Conservation (phyloP, 1,284 basidiomycete genomes). For the Apiotrichum veenhuisii region DNA sequence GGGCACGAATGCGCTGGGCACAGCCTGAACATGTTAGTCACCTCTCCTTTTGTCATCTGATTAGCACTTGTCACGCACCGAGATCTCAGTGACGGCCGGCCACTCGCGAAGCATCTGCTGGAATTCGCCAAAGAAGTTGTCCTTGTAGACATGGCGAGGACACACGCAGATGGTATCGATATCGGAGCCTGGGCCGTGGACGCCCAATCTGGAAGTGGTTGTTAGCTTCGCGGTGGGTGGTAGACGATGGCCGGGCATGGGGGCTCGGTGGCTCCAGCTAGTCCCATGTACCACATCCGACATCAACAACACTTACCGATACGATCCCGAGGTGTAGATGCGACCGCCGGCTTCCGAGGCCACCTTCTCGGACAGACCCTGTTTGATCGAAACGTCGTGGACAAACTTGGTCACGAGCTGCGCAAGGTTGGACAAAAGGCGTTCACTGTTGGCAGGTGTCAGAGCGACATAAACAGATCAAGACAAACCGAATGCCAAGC, state of each 20-base stretch:
- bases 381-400: conserved; percentile 69
- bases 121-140: conserved; percentile 93
- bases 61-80: conserved; percentile 66
- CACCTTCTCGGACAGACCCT: conserved; percentile 78
- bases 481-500: no score
- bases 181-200: conserved; percentile 93
- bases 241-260: no score
- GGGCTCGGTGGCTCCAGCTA: no score
- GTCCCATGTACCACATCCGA: no score
- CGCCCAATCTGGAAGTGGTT: conserved; percentile 61
- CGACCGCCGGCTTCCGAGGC: conserved; percentile 88
- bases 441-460: conserved; percentile 62
- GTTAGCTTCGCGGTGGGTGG: background rate
- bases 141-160: conserved; percentile 88
- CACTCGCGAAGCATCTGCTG: conserved; percentile 81
- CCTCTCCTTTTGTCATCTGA: background rate
- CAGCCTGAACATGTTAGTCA: conserved; percentile 58
- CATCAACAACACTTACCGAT: conserved; percentile 59
- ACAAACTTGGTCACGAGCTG: conserved; percentile 93
- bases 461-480: background rate
- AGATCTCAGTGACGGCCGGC: conserved; percentile 83
- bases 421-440: conserved; percentile 84
- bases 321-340: conserved; percentile 98
- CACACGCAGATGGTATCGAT: conserved; percentile 99
- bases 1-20: conserved; percentile 94